These are phyloP conservation scores for Corchorus olitorius DNA, from an alignment of 345 rosid genomes.

Conservation along the genomic window DNA sequence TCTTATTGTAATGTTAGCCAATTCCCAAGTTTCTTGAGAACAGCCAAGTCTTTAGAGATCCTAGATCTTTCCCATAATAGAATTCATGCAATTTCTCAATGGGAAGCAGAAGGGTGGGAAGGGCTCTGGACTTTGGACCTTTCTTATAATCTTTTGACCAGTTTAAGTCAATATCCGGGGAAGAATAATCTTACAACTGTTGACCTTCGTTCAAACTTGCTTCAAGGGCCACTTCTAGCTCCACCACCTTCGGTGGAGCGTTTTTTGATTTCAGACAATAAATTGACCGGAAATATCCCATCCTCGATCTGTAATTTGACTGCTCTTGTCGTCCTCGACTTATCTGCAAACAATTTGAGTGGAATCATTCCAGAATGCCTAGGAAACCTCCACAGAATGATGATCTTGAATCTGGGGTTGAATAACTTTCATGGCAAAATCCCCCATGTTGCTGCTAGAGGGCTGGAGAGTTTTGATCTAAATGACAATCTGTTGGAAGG, in stretches of 20 bases:
- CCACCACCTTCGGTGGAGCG: accelerated
- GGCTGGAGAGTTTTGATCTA: too few relatives aligned
- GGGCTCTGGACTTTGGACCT: neutral
- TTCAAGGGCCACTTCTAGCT: neutral
- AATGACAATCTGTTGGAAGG: too few relatives aligned
- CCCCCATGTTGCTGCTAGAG: too few relatives aligned
- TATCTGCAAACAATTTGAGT: constrained; percentile 13
- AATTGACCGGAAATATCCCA: constrained; percentile 15
- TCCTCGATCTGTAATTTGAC: constrained; percentile 13
- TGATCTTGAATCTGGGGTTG: too few relatives aligned
- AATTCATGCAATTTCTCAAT: neutral
- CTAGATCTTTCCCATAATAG: constrained; percentile 17
- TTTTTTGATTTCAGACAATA: constrained; percentile 23
- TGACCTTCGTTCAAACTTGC: neutral
- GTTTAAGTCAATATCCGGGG: neutral
- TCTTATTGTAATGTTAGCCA: neutral
- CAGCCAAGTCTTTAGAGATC: accelerated
- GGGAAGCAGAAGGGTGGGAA: neutral
- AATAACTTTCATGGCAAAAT: too few relatives aligned
- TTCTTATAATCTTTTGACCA: neutral
- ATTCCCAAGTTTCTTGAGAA: neutral
- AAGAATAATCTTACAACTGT: neutral
- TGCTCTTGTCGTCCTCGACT: neutral
- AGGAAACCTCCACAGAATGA: neutral
- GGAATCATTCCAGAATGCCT: constrained; percentile 7